These are phyloP conservation scores for Piloderma croceum DNA, from an alignment of 768 basidiomycete genomes.

Conservation along the genomic window DNA sequence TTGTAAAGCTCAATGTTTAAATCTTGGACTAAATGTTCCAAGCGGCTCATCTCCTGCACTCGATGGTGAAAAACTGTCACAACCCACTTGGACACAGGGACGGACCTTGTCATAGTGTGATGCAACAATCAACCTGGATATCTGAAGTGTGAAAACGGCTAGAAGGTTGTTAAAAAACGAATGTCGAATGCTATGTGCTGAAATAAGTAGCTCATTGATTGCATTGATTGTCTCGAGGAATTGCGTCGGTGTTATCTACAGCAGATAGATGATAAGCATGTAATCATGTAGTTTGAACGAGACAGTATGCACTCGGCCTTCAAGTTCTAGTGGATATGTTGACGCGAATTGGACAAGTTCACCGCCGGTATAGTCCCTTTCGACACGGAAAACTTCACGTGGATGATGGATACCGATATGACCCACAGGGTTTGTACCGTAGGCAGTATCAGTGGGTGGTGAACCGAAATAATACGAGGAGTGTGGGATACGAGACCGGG, in stretches of 20 bases:
- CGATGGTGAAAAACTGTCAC: constrained; percentile 1
- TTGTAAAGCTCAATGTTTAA: constrained; percentile 76
- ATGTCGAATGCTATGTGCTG: constrained; percentile 72
- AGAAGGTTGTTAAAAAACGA: constrained; percentile 76
- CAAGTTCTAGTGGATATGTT: constrained; percentile 86
- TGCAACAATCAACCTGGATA: constrained; percentile 60
- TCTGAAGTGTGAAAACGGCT: constrained; percentile 73
- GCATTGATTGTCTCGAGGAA: constrained; percentile 87
- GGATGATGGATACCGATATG: constrained; percentile 87
- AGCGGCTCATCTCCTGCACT: constrained; percentile 68
- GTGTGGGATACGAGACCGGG: constrained; percentile 69
- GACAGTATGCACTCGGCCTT: constrained; percentile 68
- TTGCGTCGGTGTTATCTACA: constrained; percentile 88
- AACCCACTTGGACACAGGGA: neutral
- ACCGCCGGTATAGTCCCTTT: constrained; percentile 87
- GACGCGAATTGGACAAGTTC: constrained; percentile 89
- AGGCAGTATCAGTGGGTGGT: constrained; percentile 71
- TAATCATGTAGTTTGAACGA: neutral
- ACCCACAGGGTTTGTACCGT: constrained; percentile 74
- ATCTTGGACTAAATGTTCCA: constrained; percentile 56
- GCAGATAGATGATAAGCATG: neutral
- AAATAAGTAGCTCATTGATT: constrained; percentile 83
- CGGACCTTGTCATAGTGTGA: constrained; percentile 80
- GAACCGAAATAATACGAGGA: constrained; percentile 85
- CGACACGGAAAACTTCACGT: constrained; percentile 85